Evolutionary conservation across 1,284 basidiomycete species (phyloP).

Genomic region (Apiotrichum domesticum): DNA sequence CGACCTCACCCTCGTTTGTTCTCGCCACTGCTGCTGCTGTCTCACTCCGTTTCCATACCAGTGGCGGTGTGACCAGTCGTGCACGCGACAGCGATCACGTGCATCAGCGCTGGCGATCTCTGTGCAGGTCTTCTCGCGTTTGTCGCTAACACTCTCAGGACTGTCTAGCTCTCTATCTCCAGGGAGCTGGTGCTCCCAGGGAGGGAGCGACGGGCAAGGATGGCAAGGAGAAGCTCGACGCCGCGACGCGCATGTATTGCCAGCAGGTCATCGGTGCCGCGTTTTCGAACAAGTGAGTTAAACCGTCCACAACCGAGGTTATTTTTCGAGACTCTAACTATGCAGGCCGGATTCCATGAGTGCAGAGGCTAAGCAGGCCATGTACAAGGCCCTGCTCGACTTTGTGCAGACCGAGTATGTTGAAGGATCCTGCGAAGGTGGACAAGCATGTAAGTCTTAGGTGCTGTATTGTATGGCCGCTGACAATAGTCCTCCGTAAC

Average conservation of each 20-base stretch:
- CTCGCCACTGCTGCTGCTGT: too few relatives aligned
- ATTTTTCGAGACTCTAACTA: neutral
- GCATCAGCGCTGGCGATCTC: too few relatives aligned
- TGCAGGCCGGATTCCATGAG: slow-evolving; percentile 34
- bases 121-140: too few relatives aligned
- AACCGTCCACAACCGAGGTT: neutral
- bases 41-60: too few relatives aligned
- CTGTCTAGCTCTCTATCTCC: slow-evolving; percentile 45
- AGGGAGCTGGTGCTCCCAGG: slow-evolving; percentile 43
- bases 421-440: slow-evolving; percentile 43
- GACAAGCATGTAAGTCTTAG: slow-evolving; percentile 39
- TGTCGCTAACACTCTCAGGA: slow-evolving; percentile 27
- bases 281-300: slow-evolving; percentile 39
- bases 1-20: too few relatives aligned
- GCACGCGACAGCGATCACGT: too few relatives aligned
- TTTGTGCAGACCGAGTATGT: slow-evolving; percentile 46
- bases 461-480: neutral
- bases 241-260: slow-evolving; percentile 45
- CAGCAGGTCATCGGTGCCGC: slow-evolving; percentile 46
- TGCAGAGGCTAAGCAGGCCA: slow-evolving; percentile 33
- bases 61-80: too few relatives aligned
- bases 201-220: slow-evolving; percentile 34
- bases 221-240: slow-evolving; percentile 45
- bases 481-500: slow-evolving; percentile 57
- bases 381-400: slow-evolving; percentile 44